These are phyloP conservation scores for maize (Zea mays) DNA, from an alignment of 176 grass and related monocot species.

Conservation along the genomic window Zm-B73-REFERENCE-NAM-5.0 NC_050097.1:7355001-7355500, in stretches of 20 bases:
- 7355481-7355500: neutral
- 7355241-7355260: neutral
- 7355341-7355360: neutral
- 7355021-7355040: neutral
- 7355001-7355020: conserved; percentile 43
- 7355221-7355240: neutral
- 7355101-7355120: neutral
- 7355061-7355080: conserved; percentile 36
- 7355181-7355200: neutral
- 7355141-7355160: neutral
- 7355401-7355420: neutral
- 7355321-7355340: neutral
- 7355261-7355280: neutral
- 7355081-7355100: conserved; percentile 31
- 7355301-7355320: too few species aligned
- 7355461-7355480: neutral
- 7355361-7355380: neutral
- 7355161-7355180: neutral
- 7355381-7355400: neutral
- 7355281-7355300: neutral
- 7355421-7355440: neutral
- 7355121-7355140: neutral
- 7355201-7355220: neutral
- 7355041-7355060: conserved; percentile 51
- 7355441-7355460: neutral